Evolutionary conservation across 495 filamentous ascomycete species (phyloP), one percentile per base, ranked within the genome.

Genomic region (Penicillium silybi): DNA sequence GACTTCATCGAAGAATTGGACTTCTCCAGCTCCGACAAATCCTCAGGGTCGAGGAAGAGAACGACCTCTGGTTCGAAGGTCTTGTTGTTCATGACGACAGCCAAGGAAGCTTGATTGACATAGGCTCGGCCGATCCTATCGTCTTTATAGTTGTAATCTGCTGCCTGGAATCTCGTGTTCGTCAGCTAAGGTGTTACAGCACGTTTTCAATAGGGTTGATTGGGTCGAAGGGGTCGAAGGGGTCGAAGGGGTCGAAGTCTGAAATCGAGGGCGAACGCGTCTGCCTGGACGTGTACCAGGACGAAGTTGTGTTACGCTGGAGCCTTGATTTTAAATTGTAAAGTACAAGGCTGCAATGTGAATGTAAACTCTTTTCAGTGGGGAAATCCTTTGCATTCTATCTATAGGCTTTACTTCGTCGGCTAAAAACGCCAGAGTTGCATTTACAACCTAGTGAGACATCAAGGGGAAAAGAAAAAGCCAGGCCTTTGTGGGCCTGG

Each of bases 21-120:
- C 10, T 32, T 32, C 13, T 10, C 9, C 8, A 13, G 29, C 29
- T 32, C 11, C 10, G 29, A 13, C 11, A 32, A 13, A 39, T 39
- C 37, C 37, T 39, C 35, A 39, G 37, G n/a, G 37, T 39, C 42
- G n/a, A 44, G 22, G 20, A 44, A 22, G 22, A 44, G 23, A 8
- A 27, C 13, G 9, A 17, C 11, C 35, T 39, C 37, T 2, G n/a
- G 16, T n/a, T 39, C 18, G 37, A 8, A n/a, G 3, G 10, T 35
- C 2, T n/a, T 23, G 38, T 8, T 16, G 10, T 32, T 49, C n/a
- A 41, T 23, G 25, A 44, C 38, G 9, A 27, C 16, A 41, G 47
- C 23, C 47, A 49, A 49, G 37, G 25, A 49, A 42, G 47, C 47
- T 42, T 49, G 37, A 32, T 32, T 41, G 37, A 16, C 11, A 49